Conservation (phyloP, 2,329 filamentous ascomycete genomes). For the Alternaria gansuensis region DNA sequence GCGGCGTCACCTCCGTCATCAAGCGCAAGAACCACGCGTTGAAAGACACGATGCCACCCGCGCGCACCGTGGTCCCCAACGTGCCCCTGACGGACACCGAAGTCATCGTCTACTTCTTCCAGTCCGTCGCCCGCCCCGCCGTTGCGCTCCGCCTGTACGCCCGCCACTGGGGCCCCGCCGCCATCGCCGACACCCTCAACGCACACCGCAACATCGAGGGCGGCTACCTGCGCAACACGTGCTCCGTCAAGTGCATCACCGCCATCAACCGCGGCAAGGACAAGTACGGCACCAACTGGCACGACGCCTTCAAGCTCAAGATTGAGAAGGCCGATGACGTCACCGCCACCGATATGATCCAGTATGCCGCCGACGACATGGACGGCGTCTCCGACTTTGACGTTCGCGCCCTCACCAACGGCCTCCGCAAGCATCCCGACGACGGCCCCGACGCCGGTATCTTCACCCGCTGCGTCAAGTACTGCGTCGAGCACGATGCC, state of each 20-base stretch:
- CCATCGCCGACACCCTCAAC: conserved; percentile 37
- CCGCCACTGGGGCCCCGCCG: conserved; percentile 34
- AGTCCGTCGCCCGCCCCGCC: conserved; percentile 32
- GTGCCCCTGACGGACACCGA: conserved; percentile 44
- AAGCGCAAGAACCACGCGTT: conserved; percentile 38
- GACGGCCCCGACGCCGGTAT: conserved; percentile 28
- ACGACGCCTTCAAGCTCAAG: neutral
- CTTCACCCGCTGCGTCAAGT: conserved; percentile 42
- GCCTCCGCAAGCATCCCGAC: conserved; percentile 32
- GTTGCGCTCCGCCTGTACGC: conserved; percentile 41
- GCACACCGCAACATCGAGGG: conserved; percentile 35
- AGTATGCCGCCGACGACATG: conserved; percentile 9
- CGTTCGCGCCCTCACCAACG: conserved; percentile 23
- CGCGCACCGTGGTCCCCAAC: conserved; percentile 25
- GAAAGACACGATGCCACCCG: conserved; percentile 25
- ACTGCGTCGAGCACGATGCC: conserved; percentile 29
- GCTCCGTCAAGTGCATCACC: conserved; percentile 41
- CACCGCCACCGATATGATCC: conserved; percentile 37
- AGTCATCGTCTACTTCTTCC: conserved; percentile 47
- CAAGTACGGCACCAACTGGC: conserved; percentile 31
- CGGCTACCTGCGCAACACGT: conserved; percentile 44
- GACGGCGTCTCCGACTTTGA: conserved; percentile 24
- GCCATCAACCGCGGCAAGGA: conserved; percentile 33
- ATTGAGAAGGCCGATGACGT: conserved; percentile 26
- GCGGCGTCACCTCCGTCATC: conserved; percentile 16